Evolutionary conservation across 2,329 filamentous ascomycete species (phyloP), one percentile per base, ranked within the genome.

Genomic region (Exophiala dermatitidis): DNA sequence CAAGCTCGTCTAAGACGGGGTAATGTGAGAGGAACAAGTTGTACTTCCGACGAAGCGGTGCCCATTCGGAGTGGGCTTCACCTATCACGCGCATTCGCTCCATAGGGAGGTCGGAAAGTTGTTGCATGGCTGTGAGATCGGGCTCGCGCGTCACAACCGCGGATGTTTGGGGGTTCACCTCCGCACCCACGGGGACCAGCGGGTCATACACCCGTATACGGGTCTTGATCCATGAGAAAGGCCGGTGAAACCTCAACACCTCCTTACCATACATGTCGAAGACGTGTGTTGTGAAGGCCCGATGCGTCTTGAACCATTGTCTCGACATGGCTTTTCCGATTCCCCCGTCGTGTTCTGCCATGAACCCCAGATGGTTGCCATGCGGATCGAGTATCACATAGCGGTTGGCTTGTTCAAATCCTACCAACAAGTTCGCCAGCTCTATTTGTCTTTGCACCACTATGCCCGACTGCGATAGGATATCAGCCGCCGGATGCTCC

Each of bases 321-420:
- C 82, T 72, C 10, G 74, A 74, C 65, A 84, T 70, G 31, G 75
- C 73, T 51, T 71, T 77, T 1, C 74, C 79, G 51, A 84, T 68
- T 1, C 81, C 79, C 54, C 77, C 77, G 44, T 84, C 82, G 62
- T 78, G 75, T 66, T 85, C 82, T 32, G 80, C 81, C 63, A 85
- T 77, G 60, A 81, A 84, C 8, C 82, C 82, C 41, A 84, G 73
- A 58, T 82, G 81, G 53, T 80, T 78, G 4, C 82, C 82, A 49
- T 78, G 72, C 1, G 80, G 80, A 67, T 84, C 79, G 74, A 84
- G 78, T 46, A 85, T 82, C 9, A 82, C 75, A 64, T 85, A 85
- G 65, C 76, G 75, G 62, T 84, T 84, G 8, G 82, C 81, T 65
- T 85, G 82, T 66, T 85, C 82, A 59, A 84, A 84, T 1, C 82